phyloP scores from a whole-genome alignment of 306 rosid genomes.

The Notholithocarpus densiflorus region DNA sequence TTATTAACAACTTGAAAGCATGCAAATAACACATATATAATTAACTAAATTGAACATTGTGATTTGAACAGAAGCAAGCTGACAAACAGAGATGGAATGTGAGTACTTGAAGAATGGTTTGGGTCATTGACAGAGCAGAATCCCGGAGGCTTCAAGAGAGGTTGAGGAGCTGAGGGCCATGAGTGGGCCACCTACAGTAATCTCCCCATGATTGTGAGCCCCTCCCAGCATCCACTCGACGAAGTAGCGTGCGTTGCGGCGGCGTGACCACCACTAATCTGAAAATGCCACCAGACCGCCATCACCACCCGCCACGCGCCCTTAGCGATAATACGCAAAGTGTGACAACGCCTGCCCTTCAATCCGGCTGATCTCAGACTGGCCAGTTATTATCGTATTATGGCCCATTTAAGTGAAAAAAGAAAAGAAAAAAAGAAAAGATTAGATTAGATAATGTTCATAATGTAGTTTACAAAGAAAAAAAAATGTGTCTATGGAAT shows the following conservation, averaged over 20 bases:
- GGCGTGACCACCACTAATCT: slow-evolving; percentile 52
- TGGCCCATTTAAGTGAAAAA: not conserved
- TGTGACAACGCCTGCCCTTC: slow-evolving; percentile 25
- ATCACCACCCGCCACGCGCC: too few relatives aligned
- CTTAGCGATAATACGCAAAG: too few relatives aligned
- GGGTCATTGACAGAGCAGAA: slow-evolving; percentile 78
- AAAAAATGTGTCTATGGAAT: not conserved
- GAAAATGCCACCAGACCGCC: not conserved
- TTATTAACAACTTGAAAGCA: not conserved
- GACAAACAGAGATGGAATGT: slow-evolving; percentile 92
- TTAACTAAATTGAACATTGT: not conserved
- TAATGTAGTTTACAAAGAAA: not conserved
- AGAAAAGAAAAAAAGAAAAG: not conserved
- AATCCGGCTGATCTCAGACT: slow-evolving; percentile 19
- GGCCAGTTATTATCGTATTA: not conserved
- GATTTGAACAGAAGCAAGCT: slow-evolving; percentile 64
- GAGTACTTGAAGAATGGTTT: slow-evolving; percentile 79
- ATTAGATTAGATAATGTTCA: not conserved
- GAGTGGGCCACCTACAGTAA: slow-evolving; percentile 66
- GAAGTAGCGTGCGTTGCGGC: slow-evolving; percentile 89
- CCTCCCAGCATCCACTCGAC: slow-evolving; percentile 61
- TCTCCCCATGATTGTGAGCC: slow-evolving; percentile 52
- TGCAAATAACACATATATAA: not conserved
- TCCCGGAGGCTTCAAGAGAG: slow-evolving; percentile 58
- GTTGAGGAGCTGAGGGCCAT: slow-evolving; percentile 76